Evolutionary conservation across 1,284 basidiomycete genomes (phyloP).

Genomic region (Marasmius tenuissimus): DNA sequence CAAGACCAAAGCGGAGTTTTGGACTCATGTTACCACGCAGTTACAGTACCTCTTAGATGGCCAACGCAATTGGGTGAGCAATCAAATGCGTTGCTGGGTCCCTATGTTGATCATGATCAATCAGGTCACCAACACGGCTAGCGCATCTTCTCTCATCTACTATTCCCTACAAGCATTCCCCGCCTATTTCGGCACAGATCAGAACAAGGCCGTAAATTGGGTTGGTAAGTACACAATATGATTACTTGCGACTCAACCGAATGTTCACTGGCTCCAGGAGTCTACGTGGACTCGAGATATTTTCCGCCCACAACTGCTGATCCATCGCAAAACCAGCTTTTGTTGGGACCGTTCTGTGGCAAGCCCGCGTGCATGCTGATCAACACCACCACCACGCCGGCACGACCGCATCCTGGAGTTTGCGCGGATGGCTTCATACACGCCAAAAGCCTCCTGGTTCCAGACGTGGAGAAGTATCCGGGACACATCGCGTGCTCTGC

Average conservation of each 20-base stretch:
- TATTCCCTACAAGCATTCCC: constrained; percentile 70
- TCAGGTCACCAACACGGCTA: constrained; percentile 85
- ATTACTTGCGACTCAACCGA: constrained; percentile 7
- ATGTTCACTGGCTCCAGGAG: constrained; percentile 50
- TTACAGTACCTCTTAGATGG: constrained; percentile 62
- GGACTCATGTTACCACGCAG: constrained; percentile 71
- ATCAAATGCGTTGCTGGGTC: not conserved
- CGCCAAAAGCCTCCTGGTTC: constrained; percentile 59
- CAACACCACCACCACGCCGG: constrained; percentile 42
- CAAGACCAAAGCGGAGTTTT: constrained; percentile 71
- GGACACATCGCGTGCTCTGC: constrained; percentile 91
- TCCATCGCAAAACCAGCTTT: constrained; percentile 35
- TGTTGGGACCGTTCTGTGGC: constrained; percentile 85
- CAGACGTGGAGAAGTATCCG: constrained; percentile 76
- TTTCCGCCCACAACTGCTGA: constrained; percentile 50
- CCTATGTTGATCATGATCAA: not conserved
- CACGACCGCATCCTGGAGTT: constrained; percentile 63
- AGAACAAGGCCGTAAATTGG: constrained; percentile 80
- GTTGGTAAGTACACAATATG: constrained; percentile 59
- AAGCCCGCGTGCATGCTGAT: constrained; percentile 88
- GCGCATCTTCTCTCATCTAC: constrained; percentile 78
- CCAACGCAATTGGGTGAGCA: constrained; percentile 77
- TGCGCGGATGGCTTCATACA: constrained; percentile 77
- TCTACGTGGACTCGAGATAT: constrained; percentile 72
- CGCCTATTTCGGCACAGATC: constrained; percentile 62